A percentile compares a stretch with the other conserved stretches of the same genome.
Evolutionary conservation across 2,329 filamentous ascomycete genomes (phyloP).

Genomic region (Alternaria alternata): DNA sequence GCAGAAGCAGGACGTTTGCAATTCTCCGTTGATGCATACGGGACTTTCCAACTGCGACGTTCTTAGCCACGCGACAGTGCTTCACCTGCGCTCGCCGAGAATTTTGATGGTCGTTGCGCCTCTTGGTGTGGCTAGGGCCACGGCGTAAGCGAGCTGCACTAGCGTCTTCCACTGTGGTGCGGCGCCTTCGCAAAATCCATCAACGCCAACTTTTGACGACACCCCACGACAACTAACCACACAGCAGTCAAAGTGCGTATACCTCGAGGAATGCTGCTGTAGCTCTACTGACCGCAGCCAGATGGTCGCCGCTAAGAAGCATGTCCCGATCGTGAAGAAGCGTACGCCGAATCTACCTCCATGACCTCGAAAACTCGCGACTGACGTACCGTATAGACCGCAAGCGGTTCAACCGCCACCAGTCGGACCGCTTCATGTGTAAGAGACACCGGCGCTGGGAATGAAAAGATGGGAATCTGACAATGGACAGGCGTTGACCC

Average conservation of each 20-base stretch:
- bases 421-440: slow-evolving; percentile 96
- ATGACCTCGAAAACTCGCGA: slow-evolving; percentile 38
- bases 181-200: slow-evolving; percentile 32
- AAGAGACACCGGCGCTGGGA: slow-evolving; percentile 29
- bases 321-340: slow-evolving; percentile 99
- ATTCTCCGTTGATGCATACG: neutral
- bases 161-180: slow-evolving; percentile 5
- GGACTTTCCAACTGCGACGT: neutral
- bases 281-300: slow-evolving; percentile 51
- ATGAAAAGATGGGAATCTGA: slow-evolving; percentile 32
- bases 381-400: slow-evolving; percentile 69
- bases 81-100: slow-evolving; percentile 1
- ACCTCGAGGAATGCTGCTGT: slow-evolving; percentile 5
- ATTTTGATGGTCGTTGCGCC: slow-evolving; percentile 16
- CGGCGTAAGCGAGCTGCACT: slow-evolving; percentile 7
- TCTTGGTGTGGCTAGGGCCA: slow-evolving; percentile 19
- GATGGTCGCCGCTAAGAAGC: slow-evolving; percentile 99
- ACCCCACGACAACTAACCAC: slow-evolving; percentile 40
- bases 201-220: slow-evolving; percentile 22
- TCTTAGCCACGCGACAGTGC: neutral
- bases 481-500: slow-evolving; percentile 67
- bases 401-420: slow-evolving; percentile 95
- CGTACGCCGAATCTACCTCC: slow-evolving; percentile 70
- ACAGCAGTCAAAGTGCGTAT: slow-evolving; percentile 51
- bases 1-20: neutral